Evolutionary conservation across 2,329 filamentous ascomycete species (phyloP).

Genomic region (Boeremia exigua): DNA sequence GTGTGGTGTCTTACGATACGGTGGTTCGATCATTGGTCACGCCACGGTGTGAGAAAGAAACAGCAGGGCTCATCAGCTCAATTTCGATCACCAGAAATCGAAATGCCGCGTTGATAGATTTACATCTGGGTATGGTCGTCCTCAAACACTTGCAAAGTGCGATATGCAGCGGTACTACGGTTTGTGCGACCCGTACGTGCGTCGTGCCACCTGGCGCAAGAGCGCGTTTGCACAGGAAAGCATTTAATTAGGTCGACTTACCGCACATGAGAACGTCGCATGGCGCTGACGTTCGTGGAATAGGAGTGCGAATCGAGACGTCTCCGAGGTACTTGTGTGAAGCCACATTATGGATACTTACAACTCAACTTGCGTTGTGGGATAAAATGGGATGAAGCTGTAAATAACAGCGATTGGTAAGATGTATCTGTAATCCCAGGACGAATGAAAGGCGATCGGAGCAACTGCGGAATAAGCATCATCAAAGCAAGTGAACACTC

Average conservation of each 20-base stretch:
- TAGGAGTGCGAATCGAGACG: no score
- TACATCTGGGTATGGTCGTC: background rate
- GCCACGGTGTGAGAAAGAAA: conserved; percentile 14
- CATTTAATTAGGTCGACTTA: no score
- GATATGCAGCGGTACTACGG: no score
- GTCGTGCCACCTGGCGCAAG: no score
- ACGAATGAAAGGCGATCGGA: background rate
- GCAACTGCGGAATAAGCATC: conserved; percentile 6
- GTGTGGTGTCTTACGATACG: conserved; percentile 31
- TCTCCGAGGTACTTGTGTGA: no score
- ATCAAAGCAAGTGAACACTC: conserved; percentile 4
- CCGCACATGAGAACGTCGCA: no score
- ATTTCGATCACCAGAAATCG: background rate
- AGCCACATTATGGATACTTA: no score
- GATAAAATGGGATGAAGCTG: background rate
- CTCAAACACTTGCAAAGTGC: background rate
- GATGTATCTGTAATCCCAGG: background rate
- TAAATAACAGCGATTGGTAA: background rate
- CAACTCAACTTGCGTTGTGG: no score
- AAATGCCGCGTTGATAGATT: no score
- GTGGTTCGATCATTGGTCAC: conserved; percentile 29
- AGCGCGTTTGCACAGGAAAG: no score
- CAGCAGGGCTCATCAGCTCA: background rate
- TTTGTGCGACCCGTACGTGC: no score
- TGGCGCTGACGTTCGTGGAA: no score